These are phyloP conservation scores for Hymenoscyphus occultus DNA, from an alignment of 2,329 filamentous ascomycete genomes.

Conservation along the genomic window DNA sequence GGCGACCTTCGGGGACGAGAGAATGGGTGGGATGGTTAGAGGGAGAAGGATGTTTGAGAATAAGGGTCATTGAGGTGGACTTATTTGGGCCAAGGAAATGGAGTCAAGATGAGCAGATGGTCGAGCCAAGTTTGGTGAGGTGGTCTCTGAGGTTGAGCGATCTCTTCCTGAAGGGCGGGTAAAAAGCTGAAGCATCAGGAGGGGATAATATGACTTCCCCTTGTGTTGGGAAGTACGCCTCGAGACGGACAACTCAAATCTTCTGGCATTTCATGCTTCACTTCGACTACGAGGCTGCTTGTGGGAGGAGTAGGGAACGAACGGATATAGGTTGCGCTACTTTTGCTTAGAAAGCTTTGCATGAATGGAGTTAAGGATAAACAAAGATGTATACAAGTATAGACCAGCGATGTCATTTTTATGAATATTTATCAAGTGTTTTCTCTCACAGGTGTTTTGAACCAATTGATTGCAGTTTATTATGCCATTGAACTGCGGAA, in stretches of 20 bases:
- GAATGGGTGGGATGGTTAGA: constrained; percentile 5
- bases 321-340: not conserved
- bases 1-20: not conserved
- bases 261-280: not conserved
- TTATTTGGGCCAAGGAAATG: not conserved
- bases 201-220: not conserved
- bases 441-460: not conserved
- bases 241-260: not conserved
- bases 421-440: not conserved
- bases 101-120: not conserved
- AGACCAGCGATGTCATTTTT: not conserved
- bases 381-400: not conserved
- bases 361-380: not conserved
- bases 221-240: not conserved
- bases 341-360: not conserved
- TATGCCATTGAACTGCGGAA: too few relatives aligned
- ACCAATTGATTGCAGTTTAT: too few relatives aligned
- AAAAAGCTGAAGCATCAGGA: not conserved
- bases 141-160: not conserved
- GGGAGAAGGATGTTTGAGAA: constrained; percentile 15
- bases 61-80: constrained; percentile 7
- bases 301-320: not conserved
- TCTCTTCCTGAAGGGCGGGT: not conserved
- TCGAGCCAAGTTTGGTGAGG: not conserved
- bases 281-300: not conserved